Percentiles rank a stretch among this genome's conserved stretches.
These are phyloP conservation scores for Sclerotinia glacialis DNA, from an alignment of 2,329 filamentous ascomycete genomes.

Conservation along the genomic window DNA sequence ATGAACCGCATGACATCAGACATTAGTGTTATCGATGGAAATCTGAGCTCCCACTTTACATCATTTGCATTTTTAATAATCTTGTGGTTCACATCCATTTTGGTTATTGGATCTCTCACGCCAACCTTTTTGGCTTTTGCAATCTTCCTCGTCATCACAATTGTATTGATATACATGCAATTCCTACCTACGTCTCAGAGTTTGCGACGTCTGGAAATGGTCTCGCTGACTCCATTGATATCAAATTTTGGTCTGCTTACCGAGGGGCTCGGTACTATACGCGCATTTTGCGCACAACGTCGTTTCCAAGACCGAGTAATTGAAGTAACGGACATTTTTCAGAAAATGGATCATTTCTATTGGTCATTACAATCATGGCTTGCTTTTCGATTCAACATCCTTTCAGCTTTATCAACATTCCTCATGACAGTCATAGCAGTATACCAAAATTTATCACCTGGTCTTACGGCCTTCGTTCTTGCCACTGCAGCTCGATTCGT, in stretches of 20 bases:
- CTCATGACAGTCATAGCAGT: constrained; percentile 71
- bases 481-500: constrained; percentile 70
- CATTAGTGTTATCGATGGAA: constrained; percentile 83
- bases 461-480: constrained; percentile 79
- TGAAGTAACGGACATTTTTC: constrained; percentile 78
- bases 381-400: constrained; percentile 69
- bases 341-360: constrained; percentile 95
- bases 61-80: constrained; percentile 68
- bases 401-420: constrained; percentile 73
- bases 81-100: constrained; percentile 67
- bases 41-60: constrained; percentile 73
- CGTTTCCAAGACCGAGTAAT: constrained; percentile 81
- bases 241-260: constrained; percentile 89
- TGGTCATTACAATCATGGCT: constrained; percentile 88
- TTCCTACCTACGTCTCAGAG: constrained; percentile 84
- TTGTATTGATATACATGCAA: constrained; percentile 69
- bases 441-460: constrained; percentile 70
- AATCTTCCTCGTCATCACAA: constrained; percentile 61
- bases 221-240: constrained; percentile 82
- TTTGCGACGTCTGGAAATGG: constrained; percentile 81
- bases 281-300: constrained; percentile 74
- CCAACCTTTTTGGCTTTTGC: constrained; percentile 74
- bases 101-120: constrained; percentile 77
- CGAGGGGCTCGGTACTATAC: constrained; percentile 81
- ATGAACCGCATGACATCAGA: constrained; percentile 93